phyloP scores from a whole-genome alignment of 192 early-diverging fungal species.

The Mycoemilia scoparia region DNA sequence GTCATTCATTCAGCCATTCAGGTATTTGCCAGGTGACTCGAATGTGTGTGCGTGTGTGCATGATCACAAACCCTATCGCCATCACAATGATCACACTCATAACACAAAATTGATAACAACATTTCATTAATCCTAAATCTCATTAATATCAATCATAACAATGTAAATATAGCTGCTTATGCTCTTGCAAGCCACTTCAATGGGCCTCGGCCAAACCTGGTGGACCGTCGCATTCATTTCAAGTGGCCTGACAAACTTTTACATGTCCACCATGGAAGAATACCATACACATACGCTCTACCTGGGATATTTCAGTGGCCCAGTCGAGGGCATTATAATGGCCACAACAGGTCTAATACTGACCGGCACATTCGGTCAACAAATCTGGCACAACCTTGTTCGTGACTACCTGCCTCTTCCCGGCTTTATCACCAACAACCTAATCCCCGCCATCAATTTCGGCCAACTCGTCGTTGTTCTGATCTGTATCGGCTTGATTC shows the following conservation, averaged over 20 bases:
- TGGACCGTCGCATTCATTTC: constrained; percentile 35
- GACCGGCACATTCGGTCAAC: constrained; percentile 43
- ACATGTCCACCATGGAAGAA: constrained; percentile 85
- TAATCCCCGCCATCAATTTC: constrained; percentile 15
- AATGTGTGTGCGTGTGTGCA: background rate
- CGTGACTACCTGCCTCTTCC: constrained; percentile 16
- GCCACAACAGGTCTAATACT: constrained; percentile 36
- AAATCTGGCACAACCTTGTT: constrained; percentile 17
- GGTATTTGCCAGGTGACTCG: constrained; percentile 3
- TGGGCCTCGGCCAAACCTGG: constrained; percentile 55
- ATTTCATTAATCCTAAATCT: background rate
- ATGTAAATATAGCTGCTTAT: constrained; percentile 39
- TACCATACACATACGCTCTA: constrained; percentile 80
- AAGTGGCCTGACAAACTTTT: constrained; percentile 67
- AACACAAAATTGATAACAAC: background rate
- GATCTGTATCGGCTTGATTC: constrained; percentile 13
- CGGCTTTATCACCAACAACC: constrained; percentile 4
- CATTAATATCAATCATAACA: background rate
- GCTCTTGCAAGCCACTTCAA: constrained; percentile 37
- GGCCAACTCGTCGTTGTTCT: constrained; percentile 20
- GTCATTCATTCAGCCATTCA: background rate
- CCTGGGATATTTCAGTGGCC: constrained; percentile 67
- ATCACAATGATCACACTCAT: background rate
- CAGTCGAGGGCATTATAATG: constrained; percentile 76
- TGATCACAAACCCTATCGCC: background rate